These are phyloP conservation scores for Penicillium crystallinum DNA, from an alignment of 495 filamentous ascomycete genomes.

Conservation along the genomic window DNA sequence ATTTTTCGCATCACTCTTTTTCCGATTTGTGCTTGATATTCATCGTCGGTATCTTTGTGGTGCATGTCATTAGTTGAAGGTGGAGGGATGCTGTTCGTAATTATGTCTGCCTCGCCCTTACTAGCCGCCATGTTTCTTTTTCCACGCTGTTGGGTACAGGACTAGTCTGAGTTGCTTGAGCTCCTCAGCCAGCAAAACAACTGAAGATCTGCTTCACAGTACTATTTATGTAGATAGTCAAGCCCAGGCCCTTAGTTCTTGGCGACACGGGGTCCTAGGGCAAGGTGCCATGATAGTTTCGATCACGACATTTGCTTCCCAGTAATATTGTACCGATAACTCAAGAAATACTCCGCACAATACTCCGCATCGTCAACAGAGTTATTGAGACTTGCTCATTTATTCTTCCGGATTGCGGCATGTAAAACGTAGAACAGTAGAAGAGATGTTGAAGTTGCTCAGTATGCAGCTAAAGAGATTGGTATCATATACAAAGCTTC, in stretches of 20 bases:
- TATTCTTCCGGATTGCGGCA: background rate
- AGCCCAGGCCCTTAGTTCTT: background rate
- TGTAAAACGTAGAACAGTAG: background rate
- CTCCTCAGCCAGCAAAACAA: background rate
- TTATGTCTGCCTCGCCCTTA: slow-evolving; percentile 4
- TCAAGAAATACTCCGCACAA: background rate
- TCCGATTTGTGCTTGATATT: slow-evolving; percentile 14
- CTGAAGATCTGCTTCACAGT: background rate
- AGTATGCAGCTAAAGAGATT: no score
- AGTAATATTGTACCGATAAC: background rate
- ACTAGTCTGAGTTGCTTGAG: background rate
- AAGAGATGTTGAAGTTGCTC: no score
- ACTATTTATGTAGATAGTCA: background rate
- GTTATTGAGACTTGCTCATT: background rate
- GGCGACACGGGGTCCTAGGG: background rate
- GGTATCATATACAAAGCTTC: no score
- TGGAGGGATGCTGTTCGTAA: slow-evolving; percentile 4
- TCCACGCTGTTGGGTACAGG: background rate
- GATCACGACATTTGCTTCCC: slow-evolving; percentile 20
- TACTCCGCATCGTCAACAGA: background rate
- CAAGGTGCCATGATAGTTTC: slow-evolving; percentile 19
- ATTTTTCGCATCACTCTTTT: slow-evolving; percentile 33
- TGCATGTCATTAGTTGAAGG: slow-evolving; percentile 2
- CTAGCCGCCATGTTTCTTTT: slow-evolving; percentile 3
- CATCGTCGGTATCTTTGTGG: background rate